Conservation (phyloP, 1,139 yeast species). For the Insectozyma bohioensis region DNA sequence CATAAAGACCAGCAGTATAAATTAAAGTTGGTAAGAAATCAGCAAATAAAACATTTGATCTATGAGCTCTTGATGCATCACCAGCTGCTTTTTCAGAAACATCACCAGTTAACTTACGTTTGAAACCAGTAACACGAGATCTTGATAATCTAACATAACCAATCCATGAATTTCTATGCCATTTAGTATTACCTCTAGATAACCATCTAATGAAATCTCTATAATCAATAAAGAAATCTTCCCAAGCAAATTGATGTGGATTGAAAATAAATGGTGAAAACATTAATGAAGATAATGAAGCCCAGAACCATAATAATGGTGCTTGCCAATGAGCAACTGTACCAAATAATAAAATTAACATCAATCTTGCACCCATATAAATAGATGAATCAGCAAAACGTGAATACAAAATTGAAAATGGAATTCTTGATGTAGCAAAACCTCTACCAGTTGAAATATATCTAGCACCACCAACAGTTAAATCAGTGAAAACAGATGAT, state of each 20-base stretch:
- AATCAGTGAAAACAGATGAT: conserved; percentile 83
- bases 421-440: conserved; percentile 97
- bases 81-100: conserved; percentile 92
- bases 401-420: conserved; percentile 91
- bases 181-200: conserved; percentile 97
- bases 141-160: conserved; percentile 94
- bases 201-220: conserved; percentile 98
- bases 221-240: conserved; percentile 97
- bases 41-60: conserved; percentile 80
- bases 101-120: conserved; percentile 85
- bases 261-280: conserved; percentile 94
- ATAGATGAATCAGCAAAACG: conserved; percentile 97
- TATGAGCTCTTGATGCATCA: conserved; percentile 92
- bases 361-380: conserved; percentile 91
- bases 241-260: conserved; percentile 99
- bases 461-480: conserved; percentile 99
- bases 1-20: conserved; percentile 87
- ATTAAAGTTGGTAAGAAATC: conserved; percentile 83
- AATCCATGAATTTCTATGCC: conserved; percentile 99
- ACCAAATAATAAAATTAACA: conserved; percentile 87
- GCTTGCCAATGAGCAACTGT: conserved; percentile 97
- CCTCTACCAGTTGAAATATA: conserved; percentile 99
- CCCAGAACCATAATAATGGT: conserved; percentile 98
- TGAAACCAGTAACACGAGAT: conserved; percentile 97
- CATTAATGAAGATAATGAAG: conserved; percentile 84